Conservation (phyloP, 176 grass and related monocot genomes). For the Triticum monococcum region DNA sequence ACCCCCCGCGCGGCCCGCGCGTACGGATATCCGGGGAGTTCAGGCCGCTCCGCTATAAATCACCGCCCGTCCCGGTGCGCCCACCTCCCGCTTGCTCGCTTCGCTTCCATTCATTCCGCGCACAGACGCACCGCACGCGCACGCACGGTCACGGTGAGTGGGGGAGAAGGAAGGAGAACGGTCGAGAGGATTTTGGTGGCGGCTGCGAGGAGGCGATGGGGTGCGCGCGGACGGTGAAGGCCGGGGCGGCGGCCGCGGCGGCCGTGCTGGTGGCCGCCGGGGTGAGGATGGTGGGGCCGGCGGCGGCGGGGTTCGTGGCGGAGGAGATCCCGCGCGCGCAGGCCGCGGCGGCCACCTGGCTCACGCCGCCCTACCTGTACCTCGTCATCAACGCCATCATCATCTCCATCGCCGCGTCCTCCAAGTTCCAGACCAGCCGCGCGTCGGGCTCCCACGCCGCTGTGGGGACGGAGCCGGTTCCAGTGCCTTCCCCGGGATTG, state of each 20-base stretch:
- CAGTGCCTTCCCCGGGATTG: conserved; percentile 11
- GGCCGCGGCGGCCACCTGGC: conserved; percentile 41
- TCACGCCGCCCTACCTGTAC: conserved; percentile 90
- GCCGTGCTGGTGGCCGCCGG: conserved; percentile 43
- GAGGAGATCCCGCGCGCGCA: conserved; percentile 66
- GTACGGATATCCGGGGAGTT: not conserved
- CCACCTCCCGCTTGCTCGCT: not conserved
- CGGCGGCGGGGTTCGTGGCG: conserved; percentile 37
- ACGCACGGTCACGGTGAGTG: not conserved
- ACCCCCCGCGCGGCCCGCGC: not conserved
- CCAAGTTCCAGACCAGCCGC: conserved; percentile 51
- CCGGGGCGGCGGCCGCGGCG: conserved; percentile 20
- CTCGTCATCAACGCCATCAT: conserved; percentile 96
- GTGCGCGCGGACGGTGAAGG: conserved; percentile 42
- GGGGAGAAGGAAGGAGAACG: not conserved
- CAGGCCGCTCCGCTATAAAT: conserved; percentile 35
- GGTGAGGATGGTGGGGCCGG: conserved; percentile 41
- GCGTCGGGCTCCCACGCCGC: not conserved
- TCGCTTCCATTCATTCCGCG: not conserved
- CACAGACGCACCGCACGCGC: not conserved
- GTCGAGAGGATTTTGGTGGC: not conserved
- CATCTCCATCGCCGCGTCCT: conserved; percentile 85
- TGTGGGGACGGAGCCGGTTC: not conserved
- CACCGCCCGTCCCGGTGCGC: not conserved
- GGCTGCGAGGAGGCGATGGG: conserved; percentile 35